Conservation (phyloP, 2,329 filamentous ascomycete genomes). For the Penicillium crustosum region DNA sequence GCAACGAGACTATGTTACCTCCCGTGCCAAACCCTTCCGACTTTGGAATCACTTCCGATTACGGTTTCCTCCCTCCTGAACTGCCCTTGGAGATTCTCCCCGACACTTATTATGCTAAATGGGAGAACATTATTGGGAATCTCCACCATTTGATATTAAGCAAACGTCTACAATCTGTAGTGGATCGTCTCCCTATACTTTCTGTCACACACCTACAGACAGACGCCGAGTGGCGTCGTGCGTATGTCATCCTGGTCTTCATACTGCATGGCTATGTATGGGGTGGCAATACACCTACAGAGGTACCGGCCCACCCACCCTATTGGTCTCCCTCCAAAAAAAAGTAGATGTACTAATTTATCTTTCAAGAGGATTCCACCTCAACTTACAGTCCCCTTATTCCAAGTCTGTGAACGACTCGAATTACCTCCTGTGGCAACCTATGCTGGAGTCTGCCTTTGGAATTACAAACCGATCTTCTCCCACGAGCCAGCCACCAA, state of each 20-base stretch:
- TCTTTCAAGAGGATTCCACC: slow-evolving; percentile 64
- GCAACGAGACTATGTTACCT: slow-evolving; percentile 41
- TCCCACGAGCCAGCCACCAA: slow-evolving; percentile 75
- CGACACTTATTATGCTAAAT: slow-evolving; percentile 90
- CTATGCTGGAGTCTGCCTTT: slow-evolving; percentile 86
- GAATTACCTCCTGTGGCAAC: slow-evolving; percentile 91
- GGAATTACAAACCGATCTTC: slow-evolving; percentile 96
- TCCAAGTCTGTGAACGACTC: slow-evolving; percentile 72
- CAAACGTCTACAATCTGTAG: slow-evolving; percentile 74
- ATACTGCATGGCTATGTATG: slow-evolving; percentile 86
- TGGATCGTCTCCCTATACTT: slow-evolving; percentile 79
- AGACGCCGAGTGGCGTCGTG: slow-evolving; percentile 86
- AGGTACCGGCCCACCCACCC: slow-evolving; percentile 51
- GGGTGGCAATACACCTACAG: slow-evolving; percentile 73
- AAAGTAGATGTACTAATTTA: slow-evolving; percentile 4
- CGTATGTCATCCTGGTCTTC: slow-evolving; percentile 76
- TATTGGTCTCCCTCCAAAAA: background rate
- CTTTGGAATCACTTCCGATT: slow-evolving; percentile 64
- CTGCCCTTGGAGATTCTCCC: slow-evolving; percentile 77
- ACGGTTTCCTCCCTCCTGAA: slow-evolving; percentile 85
- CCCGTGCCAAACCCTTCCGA: slow-evolving; percentile 60
- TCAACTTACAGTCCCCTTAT: slow-evolving; percentile 77
- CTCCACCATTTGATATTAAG: slow-evolving; percentile 84
- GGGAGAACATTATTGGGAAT: slow-evolving; percentile 84
- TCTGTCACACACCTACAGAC: slow-evolving; percentile 78